Conservation (phyloP, 1,284 basidiomycete genomes). For the Leccinum pallidistipes region DNA sequence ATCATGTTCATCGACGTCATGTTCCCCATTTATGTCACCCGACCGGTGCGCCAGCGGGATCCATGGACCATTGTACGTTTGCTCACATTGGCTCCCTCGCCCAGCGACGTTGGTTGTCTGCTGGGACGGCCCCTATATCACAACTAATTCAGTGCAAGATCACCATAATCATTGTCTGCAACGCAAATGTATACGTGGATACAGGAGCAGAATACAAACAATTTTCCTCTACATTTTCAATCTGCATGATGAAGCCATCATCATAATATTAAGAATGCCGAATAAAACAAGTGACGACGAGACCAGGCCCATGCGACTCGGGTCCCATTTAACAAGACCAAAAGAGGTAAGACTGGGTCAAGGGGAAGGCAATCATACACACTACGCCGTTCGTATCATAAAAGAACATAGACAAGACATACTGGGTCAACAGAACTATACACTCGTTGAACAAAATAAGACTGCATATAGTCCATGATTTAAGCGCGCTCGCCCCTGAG, state of each 20-base stretch:
- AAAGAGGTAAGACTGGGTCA: conserved; percentile 4
- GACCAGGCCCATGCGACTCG: background rate
- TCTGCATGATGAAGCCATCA: conserved; percentile 1
- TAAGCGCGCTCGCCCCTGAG: conserved; percentile 88
- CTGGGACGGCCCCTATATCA: conserved; percentile 47
- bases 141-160: background rate
- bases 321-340: conserved; percentile 9
- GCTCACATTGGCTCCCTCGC: background rate
- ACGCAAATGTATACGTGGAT: conserved; percentile 26
- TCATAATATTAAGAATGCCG: conserved; percentile 3
- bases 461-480: conserved; percentile 24
- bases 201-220: conserved; percentile 30
- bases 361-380: conserved; percentile 27
- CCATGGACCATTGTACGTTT: background rate
- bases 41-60: too few relatives aligned
- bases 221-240: conserved; percentile 24
- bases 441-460: conserved; percentile 1
- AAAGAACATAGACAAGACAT: conserved; percentile 16
- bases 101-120: conserved; percentile 55
- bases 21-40: conserved; percentile 35
- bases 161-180: conserved; percentile 16
- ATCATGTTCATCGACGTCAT: conserved; percentile 53
- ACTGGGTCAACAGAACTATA: conserved; percentile 13
- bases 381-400: conserved; percentile 35
- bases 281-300: conserved; percentile 6